Conservation (phyloP, 257 asterid species). For the Solanum infundibuliforme region DNA sequence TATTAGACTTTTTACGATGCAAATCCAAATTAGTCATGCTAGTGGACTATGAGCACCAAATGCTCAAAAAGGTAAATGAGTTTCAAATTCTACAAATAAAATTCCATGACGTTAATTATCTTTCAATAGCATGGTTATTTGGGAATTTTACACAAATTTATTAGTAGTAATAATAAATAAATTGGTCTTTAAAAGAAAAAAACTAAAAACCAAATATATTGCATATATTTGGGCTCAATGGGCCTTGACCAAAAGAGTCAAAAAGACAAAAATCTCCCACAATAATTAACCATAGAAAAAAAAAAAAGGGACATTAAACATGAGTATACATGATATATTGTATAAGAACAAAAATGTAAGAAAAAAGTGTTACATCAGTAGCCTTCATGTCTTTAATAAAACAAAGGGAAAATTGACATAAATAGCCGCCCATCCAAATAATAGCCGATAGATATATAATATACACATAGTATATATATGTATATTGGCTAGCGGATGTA, state of each 20-base stretch:
- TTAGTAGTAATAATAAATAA: background rate
- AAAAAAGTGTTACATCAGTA: background rate
- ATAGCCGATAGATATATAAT: background rate
- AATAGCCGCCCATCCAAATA: background rate
- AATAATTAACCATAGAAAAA: background rate
- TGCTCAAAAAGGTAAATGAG: background rate
- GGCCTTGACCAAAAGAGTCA: background rate
- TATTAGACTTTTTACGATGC: too few relatives aligned
- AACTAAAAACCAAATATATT: background rate
- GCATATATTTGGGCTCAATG: background rate
- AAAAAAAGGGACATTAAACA: background rate
- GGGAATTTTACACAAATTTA: background rate
- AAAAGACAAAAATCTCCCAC: background rate
- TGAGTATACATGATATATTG: background rate
- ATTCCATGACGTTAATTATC: background rate
- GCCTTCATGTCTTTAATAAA: slow-evolving; percentile 2
- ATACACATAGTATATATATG: background rate
- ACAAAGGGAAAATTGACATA: background rate
- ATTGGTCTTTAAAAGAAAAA: background rate
- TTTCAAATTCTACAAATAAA: background rate
- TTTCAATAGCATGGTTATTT: background rate
- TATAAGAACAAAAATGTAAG: background rate
- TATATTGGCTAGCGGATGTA: background rate
- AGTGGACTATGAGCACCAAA: background rate
- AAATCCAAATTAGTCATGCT: background rate